A percentile compares a stretch with the other conserved stretches of the same genome.
Conservation (phyloP, 805 yeast species). For the Nakazawaea pomicola region DNA sequence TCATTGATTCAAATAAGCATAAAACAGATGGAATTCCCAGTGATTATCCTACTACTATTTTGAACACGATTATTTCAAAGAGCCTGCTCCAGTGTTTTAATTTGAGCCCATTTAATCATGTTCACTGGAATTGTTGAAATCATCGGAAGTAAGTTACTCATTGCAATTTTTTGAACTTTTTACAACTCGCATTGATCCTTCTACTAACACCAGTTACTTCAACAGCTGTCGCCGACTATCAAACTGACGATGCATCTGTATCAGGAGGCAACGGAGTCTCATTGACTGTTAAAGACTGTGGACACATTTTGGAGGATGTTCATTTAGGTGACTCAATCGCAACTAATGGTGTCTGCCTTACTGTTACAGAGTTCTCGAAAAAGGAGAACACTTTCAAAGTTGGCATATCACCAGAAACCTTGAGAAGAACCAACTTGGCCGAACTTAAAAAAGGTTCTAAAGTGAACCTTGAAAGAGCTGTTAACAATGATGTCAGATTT, state of each 20-base stretch:
- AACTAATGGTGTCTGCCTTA: constrained; percentile 84
- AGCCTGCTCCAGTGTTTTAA: too few species aligned
- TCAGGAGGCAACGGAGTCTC: constrained; percentile 76
- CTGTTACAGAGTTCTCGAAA: constrained; percentile 74
- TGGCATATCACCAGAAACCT: constrained; percentile 90
- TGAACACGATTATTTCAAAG: too few species aligned
- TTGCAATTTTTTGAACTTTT: too few species aligned
- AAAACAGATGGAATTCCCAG: too few species aligned
- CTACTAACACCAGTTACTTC: constrained; percentile 16
- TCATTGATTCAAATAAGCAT: too few species aligned
- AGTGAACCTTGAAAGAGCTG: constrained; percentile 92
- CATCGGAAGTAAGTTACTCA: constrained; percentile 61
- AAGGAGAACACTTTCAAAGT: constrained; percentile 58
- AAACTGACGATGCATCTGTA: constrained; percentile 38
- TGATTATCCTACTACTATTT: too few species aligned
- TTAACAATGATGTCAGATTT: constrained; percentile 68
- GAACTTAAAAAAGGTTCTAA: constrained; percentile 47
- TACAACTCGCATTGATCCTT: constrained; percentile 20
- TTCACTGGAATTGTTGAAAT: constrained; percentile 92
- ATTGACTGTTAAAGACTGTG: constrained; percentile 57
- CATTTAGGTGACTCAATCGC: constrained; percentile 93
- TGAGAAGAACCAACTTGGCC: constrained; percentile 75
- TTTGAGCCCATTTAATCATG: constrained; percentile 38
- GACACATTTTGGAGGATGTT: constrained; percentile 65
- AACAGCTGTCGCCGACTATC: constrained; percentile 39